Evolutionary conservation across 1,284 basidiomycete species (phyloP), one percentile per base, ranked within the genome.

Genomic region (Rhodotorula sp.): DNA sequence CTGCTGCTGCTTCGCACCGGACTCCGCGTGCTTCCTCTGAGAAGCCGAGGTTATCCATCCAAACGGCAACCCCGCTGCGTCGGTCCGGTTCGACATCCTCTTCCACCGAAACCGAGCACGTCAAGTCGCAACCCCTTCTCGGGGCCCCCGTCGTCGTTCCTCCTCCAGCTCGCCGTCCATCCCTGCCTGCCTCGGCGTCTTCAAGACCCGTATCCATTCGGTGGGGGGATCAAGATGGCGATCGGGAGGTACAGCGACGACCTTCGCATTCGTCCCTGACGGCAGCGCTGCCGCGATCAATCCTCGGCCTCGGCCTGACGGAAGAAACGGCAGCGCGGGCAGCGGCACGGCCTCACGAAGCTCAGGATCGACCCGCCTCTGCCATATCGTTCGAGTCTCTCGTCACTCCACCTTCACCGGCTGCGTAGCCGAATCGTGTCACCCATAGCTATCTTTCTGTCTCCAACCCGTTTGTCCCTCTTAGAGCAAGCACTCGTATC

Each of bases 341-440:
- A 12, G 38, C 49, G 49, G 49, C 5, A 21, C 49, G 49, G 49
- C 18, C 19, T 5, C 43, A 43, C 43, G 34, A 14, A n/a, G 43
- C 43, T 47, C 43, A 23, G 38, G 6, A 18, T 7, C 56, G 28
- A 7, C 48, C 47, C 2, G 21, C 50, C 0, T 52, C 61, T 21
- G 31, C 31, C 50, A 12, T 31, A 23, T 34, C 49, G 21, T 62
- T 67, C 60, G 56, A 55, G 28, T 67, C 65, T n/a, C 19, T 67
- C 49, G 54, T 62, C 16, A 67, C 66, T 14, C 66, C 66, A 34
- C 66, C 66, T 8, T 63, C 62, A 16, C 62, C 62, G 12, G 26
- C 54, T 19, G 43, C 23, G 15, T 43, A 43, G 38, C 38, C 38
- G 34, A 43, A 8, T 43, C 38, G 8, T 12, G 38, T 43, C 38